Evolutionary conservation across 139 green algal genomes (phyloP), one percentile per base, ranked within the genome.

Genomic region (Monoraphidium neglectum): DNA sequence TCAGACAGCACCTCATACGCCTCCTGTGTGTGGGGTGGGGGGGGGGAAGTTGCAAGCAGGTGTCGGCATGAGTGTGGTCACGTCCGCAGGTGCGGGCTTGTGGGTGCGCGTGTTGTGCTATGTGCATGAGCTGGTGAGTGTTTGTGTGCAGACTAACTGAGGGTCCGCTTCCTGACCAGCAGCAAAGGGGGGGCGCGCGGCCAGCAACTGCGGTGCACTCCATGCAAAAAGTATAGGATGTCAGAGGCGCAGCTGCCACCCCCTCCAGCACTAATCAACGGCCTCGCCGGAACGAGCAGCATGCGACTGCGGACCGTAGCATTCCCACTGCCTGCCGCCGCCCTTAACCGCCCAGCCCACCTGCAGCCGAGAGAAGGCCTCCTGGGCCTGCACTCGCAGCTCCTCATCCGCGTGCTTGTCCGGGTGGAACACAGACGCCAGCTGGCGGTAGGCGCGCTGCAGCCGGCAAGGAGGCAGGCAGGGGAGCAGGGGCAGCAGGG

Each of bases 381-480:
- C 79, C 61, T 89, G 74, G 0, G 87, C 87, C 24, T 70, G 62
- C 16, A 75, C 64, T 36, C 84, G 80, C 0, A 85, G 77, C 18
- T 85, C 70, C 1, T 74, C 51, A 15, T 84, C 70, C 2, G 40
- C 18, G 43, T 92, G 87, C 67, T 92, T 92, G 61, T 92, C 87
- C 0, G 87, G 87, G 33, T 92, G 87, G 40, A 89, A 92, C 0
- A 85, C 80, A 18, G 77, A 59, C 46, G 86, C 86, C 0, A 90
- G 77, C 26, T 74, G 61, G 49, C 79, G 76, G 61, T 89, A 90
- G 3, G 86, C 84, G n/a, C n/a, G 56, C 56, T 37, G 33, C 76
- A 10, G 24, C 47, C 32, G 26, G 10, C 5, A 15, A 13, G 12
- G 56, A 8, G n/a, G 56, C 56, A 16, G 26, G 5, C 5, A 6